phyloP scores from a whole-genome alignment of 306 rosid species.

The Cucurbita pepo region DNA sequence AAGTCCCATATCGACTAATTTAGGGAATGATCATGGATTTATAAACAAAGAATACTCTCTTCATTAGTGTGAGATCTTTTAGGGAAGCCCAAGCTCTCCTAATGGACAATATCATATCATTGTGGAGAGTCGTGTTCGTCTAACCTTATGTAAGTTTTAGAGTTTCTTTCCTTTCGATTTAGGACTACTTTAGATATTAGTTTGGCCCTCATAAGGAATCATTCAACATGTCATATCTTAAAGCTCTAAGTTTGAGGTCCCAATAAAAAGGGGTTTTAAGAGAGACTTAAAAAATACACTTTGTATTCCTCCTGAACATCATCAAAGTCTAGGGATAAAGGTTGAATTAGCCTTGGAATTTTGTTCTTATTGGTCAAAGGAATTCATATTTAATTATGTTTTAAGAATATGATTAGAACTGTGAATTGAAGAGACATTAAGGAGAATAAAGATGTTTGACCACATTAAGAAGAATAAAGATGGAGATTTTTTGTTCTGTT shows the following conservation, averaged over 20 bases:
- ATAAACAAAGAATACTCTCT: too few relatives aligned
- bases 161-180: too few relatives aligned
- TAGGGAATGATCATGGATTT: too few relatives aligned
- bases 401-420: not conserved
- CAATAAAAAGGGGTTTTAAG: not conserved
- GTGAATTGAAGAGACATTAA: not conserved
- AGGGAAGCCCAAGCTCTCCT: too few relatives aligned
- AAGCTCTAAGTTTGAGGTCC: not conserved
- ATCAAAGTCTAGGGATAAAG: not conserved
- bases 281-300: not conserved
- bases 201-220: not conserved
- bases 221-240: not conserved
- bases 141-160: too few relatives aligned
- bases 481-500: not conserved
- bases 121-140: too few relatives aligned
- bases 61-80: too few relatives aligned
- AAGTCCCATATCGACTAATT: too few relatives aligned
- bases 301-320: not conserved
- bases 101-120: too few relatives aligned
- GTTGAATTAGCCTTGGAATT: not conserved
- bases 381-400: not conserved
- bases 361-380: not conserved
- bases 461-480: not conserved
- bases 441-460: not conserved
- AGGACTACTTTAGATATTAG: too few relatives aligned